Percentiles rank a stretch among this genome's conserved stretches.
phyloP scores from a whole-genome alignment of 441 rosid genomes.

The Pelargonium myrrhifolium region DNA sequence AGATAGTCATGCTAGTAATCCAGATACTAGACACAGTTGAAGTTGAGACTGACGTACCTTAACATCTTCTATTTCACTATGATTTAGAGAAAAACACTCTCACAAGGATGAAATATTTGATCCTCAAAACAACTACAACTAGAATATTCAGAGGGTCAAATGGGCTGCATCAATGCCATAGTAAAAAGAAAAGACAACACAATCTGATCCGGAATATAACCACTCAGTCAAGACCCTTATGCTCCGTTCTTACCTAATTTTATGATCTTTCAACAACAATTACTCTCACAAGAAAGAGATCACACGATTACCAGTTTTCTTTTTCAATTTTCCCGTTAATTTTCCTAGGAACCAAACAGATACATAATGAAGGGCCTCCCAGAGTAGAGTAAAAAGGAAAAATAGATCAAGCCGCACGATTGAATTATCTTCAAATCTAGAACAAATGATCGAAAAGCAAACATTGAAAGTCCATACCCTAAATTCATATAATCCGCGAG shows the following conservation, averaged over 20 bases:
- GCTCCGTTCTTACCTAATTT: not conserved
- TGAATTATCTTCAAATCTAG: not conserved
- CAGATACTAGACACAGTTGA: too few species aligned
- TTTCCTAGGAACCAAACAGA: not conserved
- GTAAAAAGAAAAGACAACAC: not conserved
- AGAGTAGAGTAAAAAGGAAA: not conserved
- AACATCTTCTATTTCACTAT: too few species aligned
- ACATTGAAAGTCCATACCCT: not conserved
- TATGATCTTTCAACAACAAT: conserved; percentile 2
- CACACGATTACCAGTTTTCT: too few species aligned
- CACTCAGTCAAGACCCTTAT: conserved; percentile 1
- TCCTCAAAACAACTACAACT: not conserved
- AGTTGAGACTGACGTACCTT: too few species aligned
- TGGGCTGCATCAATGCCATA: too few species aligned
- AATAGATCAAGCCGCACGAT: not conserved
- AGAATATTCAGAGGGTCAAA: not conserved
- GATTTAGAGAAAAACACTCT: not conserved
- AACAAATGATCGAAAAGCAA: not conserved
- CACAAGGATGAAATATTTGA: not conserved
- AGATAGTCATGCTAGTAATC: not conserved
- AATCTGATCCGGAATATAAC: not conserved
- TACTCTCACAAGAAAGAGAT: not conserved
- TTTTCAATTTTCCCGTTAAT: not conserved
- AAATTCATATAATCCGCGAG: not conserved
- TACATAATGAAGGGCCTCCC: not conserved